Base-by-base conservation (phyloP, 345 rosid genomes). In the Excoecaria cochinchinensis region DNA sequence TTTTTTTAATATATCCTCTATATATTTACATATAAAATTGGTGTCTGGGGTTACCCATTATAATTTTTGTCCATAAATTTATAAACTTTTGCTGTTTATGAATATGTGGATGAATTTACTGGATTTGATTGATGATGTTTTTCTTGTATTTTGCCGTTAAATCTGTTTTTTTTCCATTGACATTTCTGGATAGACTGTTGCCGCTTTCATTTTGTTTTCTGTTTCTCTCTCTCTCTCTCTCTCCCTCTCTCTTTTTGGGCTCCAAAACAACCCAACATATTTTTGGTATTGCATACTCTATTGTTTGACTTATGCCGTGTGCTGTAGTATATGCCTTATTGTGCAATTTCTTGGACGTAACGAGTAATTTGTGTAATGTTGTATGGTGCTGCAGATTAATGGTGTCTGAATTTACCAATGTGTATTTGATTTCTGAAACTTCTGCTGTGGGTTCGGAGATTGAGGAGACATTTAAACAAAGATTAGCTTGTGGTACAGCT, bases 361-460 rank as follows among this genome's bases (percentile, higher is more conserved):
- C 47, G 48, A 22, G n/a, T 70, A 48, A 53, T 44, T 72, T 17
- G 6, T 53, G 16, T 22, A 47, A 47, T 50, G 16, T 39, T 69
- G 44, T 52, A 4, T 25, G 40, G 40, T 62, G 58, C n/a, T 87
- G 86, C 91, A 91, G 97, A 89, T 90, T 90, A 75, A 89, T 87
- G 93, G 85, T 90, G 90, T 84, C 86, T 72, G 87, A 81, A 79
- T 82, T 79, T 72, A 84, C 87, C 83, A 76, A 87, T 77, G 86
- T 38, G 81, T 81, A 84, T 85, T 82, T 90, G 89, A 90, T 79
- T 84, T 79, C 83, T 71, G 88, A 79, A 84, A 84, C 85, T 78
- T 88, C 81, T 79, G 71, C 83, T 59, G 84, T 15, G 77, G 82
- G 76, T 55, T 85, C 84, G 80, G 86, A 80, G 84, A 79, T 86